These are phyloP conservation scores for Aspergillus japonicus DNA, from an alignment of 2,329 filamentous ascomycete genomes.

Conservation along the genomic window DNA sequence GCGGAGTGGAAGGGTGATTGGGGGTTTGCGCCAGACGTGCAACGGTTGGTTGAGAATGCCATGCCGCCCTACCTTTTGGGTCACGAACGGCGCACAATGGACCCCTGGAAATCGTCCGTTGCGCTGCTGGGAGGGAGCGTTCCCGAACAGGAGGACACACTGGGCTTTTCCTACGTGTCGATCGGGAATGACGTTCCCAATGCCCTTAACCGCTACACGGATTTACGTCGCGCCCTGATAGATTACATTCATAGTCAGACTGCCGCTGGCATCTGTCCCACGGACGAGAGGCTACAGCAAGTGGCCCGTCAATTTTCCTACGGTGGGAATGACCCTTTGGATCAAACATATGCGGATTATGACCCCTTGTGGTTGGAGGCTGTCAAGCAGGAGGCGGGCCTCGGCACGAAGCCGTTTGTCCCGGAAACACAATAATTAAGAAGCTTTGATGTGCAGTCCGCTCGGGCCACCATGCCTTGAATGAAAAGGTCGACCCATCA, in stretches of 20 bases:
- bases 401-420: no score
- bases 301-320: background rate
- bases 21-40: slow-evolving; percentile 36
- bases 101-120: slow-evolving; percentile 20
- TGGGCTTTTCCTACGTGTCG: background rate
- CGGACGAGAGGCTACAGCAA: background rate
- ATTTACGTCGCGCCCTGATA: background rate
- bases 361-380: background rate
- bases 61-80: slow-evolving; percentile 36
- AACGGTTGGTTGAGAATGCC: slow-evolving; percentile 30
- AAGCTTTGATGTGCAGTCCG: no score
- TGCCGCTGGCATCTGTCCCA: background rate
- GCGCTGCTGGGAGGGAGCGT: background rate
- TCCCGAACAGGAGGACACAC: background rate
- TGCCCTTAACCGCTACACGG: background rate
- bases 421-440: no score
- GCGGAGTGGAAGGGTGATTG: slow-evolving; percentile 37
- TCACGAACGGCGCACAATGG: slow-evolving; percentile 26
- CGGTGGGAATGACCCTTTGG: slow-evolving; percentile 2
- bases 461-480: no score
- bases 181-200: background rate
- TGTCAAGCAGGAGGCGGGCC: background rate
- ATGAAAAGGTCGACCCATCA: no score
- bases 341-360: slow-evolving; percentile 6
- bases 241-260: background rate